Evolutionary conservation across 2,329 filamentous ascomycete species (phyloP).

Genomic region (Penicillium sp.): DNA sequence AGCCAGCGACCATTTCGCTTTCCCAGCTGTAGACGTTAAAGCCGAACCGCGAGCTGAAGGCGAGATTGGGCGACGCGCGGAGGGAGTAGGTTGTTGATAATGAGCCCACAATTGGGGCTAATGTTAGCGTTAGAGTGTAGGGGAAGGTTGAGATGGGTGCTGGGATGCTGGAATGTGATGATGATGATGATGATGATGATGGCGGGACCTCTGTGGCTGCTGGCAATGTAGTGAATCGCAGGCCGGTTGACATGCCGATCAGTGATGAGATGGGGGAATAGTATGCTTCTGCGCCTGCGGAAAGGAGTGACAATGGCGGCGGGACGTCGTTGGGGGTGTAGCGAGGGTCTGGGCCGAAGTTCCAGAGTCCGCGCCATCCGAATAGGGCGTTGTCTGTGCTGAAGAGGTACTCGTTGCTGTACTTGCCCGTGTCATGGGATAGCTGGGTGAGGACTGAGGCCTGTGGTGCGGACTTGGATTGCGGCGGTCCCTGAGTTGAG

Average conservation of each 20-base stretch:
- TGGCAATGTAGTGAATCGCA: constrained; percentile 81
- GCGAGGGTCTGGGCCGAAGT: constrained; percentile 72
- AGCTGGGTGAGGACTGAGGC: constrained; percentile 47
- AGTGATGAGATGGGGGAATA: constrained; percentile 95
- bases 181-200: constrained; percentile 26
- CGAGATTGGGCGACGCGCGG: constrained; percentile 76
- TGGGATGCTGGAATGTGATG: constrained; percentile 24
- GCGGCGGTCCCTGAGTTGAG: constrained; percentile 40
- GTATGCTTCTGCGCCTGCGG: constrained; percentile 88
- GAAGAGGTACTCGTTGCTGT: constrained; percentile 83
- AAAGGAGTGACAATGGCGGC: constrained; percentile 75
- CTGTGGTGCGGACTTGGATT: constrained; percentile 46
- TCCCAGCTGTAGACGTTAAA: constrained; percentile 99
- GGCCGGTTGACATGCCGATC: constrained; percentile 82
- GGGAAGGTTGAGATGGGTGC: constrained; percentile 69
- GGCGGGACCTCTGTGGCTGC: constrained; percentile 45
- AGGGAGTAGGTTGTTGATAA: constrained; percentile 90
- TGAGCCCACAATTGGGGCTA: constrained; percentile 93
- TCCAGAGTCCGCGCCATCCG: constrained; percentile 85
- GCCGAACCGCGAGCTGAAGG: constrained; percentile 85
- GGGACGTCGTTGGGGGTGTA: constrained; percentile 35
- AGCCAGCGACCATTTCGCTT: constrained; percentile 85
- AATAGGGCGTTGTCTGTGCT: constrained; percentile 89
- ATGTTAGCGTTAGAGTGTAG: constrained; percentile 85
- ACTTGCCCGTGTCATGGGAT: constrained; percentile 77